These are phyloP conservation scores for Mesostigma viride DNA, from an alignment of 139 green algal species.

Conservation along the genomic window DNA sequence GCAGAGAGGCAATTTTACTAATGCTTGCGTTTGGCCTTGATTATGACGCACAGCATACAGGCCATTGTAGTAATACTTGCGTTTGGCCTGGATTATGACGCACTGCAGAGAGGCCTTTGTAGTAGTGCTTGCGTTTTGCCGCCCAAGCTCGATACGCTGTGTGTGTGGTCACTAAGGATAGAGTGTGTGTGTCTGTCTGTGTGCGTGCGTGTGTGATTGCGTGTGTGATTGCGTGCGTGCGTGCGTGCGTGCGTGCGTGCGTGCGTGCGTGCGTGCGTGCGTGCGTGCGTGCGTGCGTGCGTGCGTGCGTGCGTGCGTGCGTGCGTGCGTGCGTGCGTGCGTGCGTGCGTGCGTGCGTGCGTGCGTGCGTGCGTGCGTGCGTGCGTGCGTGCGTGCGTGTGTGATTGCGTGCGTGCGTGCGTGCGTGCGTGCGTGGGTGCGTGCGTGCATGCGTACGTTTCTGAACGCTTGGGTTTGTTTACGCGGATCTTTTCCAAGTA, in stretches of 20 bases:
- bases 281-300: neutral
- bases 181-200: neutral
- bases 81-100: no score
- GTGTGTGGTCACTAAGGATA: neutral
- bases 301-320: constrained; percentile 10
- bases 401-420: constrained; percentile 3
- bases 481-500: neutral
- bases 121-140: no score
- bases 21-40: no score
- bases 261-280: neutral
- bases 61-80: no score
- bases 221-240: no score
- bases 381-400: constrained; percentile 6
- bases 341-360: neutral
- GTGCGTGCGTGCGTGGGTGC: neutral
- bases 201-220: no score
- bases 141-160: no score
- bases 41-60: no score
- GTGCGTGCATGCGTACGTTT: neutral
- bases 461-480: neutral
- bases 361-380: constrained; percentile 10
- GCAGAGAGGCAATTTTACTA: no score
- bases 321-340: constrained; percentile 6
- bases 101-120: no score
- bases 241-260: constrained; percentile 3